Base-by-base conservation (phyloP, 352 stramenopile species). In the Pythium diclinum region DNA sequence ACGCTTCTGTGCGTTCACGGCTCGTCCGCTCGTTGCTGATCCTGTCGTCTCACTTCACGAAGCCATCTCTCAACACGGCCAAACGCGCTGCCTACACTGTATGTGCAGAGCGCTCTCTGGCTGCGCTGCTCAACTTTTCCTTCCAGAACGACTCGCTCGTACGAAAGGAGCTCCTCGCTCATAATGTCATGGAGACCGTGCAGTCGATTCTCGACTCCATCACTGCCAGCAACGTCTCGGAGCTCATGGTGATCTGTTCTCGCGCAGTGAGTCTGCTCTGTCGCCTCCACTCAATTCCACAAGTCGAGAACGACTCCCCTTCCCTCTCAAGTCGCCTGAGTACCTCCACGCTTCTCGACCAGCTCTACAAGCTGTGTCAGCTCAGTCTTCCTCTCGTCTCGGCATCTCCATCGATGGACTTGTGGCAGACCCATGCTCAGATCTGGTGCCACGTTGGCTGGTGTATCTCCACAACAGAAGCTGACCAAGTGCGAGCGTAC, bases 361-460 rank as follows among this genome's bases (percentile, higher is more conserved):
- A 53, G 17, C 63, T 70, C 11, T 59, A 65, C 63, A 53, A 61
- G 56, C 36, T 70, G 21, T 65, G 63, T 38, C 40, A 70, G 54
- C 56, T 61, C 56, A 70, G 49, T 34, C 42, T 70, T 10, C 52
- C 61, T 13, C 44, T 57, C 16, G n/a, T 54, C 40, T 49, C 68
- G 8, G 57, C 62, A 8, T 30, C 16, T 14, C 23, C 40, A 16
- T 58, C 47, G 13, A n/a, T 54, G 21, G 55, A 63, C 28, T 21
- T 71, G 16, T 89, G 76, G 82, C 85, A 92, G 19, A 61, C 85
- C 4, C 80, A 75, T 52, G 76, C 81, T 0, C 85, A 92, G 56
- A 75, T 92, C 30, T 89, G 81, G 71, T 91, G 81, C 40, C 82
- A 93, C 56, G 62, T 93, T 8, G 85, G 81, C 21, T 93, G 82